Percentiles rank a stretch among this genome's conserved stretches.
phyloP scores from a whole-genome alignment of 306 rosid species.

The Hippophae tibetana region DNA sequence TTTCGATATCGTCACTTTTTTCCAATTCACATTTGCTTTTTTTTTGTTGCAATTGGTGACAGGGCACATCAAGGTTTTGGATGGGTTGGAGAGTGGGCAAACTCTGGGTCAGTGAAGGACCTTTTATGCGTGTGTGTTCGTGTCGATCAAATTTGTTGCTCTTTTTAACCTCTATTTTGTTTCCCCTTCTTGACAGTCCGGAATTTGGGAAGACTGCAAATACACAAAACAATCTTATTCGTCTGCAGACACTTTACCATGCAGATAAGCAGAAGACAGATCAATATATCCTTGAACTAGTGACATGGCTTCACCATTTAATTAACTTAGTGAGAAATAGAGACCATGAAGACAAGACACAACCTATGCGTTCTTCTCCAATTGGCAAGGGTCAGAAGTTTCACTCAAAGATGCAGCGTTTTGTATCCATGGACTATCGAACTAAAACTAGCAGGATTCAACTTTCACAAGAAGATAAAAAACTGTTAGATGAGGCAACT shows the following conservation, averaged over 20 bases:
- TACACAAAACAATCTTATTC: constrained; percentile 37
- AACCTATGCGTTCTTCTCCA: constrained; percentile 55
- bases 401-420: constrained; percentile 49
- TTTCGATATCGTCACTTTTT: neutral
- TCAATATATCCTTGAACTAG: constrained; percentile 49
- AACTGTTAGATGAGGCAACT: constrained; percentile 47
- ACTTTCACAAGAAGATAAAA: constrained; percentile 44
- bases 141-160: neutral
- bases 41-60: constrained; percentile 24
- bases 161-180: neutral
- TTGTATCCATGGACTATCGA: constrained; percentile 21
- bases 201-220: constrained; percentile 41
- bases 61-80: constrained; percentile 96
- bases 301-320: constrained; percentile 59
- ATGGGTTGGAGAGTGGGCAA: constrained; percentile 98
- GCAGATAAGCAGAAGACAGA: constrained; percentile 72
- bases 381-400: constrained; percentile 41
- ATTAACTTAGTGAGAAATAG: constrained; percentile 46
- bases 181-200: constrained; percentile 34
- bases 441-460: constrained; percentile 23
- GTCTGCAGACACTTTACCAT: constrained; percentile 77
- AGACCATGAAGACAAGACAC: constrained; percentile 39
- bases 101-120: constrained; percentile 47
- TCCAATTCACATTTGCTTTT: constrained; percentile 1
- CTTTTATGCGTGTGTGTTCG: neutral